phyloP scores from a whole-genome alignment of 331 rosid species.

The Quercus phellos region DNA sequence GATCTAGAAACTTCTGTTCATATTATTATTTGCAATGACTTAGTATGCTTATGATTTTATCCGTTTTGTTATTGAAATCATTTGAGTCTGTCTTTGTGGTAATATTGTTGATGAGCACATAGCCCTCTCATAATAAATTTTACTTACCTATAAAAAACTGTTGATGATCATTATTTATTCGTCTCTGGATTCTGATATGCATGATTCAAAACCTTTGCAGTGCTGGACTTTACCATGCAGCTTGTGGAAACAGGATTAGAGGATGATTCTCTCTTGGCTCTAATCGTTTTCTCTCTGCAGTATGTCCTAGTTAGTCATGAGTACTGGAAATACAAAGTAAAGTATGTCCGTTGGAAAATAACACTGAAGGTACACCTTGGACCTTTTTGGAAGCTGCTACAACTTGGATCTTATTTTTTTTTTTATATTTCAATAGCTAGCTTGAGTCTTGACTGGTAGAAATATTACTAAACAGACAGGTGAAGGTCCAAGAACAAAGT shows the following conservation, averaged over 20 bases:
- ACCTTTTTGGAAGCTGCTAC: constrained; percentile 12
- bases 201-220: constrained; percentile 50
- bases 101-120: background rate
- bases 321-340: constrained; percentile 77
- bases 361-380: constrained; percentile 66
- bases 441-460: background rate
- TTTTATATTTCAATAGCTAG: background rate
- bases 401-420: constrained; percentile 2
- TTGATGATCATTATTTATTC: background rate
- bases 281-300: constrained; percentile 76
- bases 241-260: constrained; percentile 80
- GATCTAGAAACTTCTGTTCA: no score
- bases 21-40: no score
- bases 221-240: constrained; percentile 78
- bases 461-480: background rate
- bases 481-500: background rate
- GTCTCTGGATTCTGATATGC: constrained; percentile 22
- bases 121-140: no score
- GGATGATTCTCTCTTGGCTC: constrained; percentile 69
- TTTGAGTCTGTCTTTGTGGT: background rate
- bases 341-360: constrained; percentile 75
- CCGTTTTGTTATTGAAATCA: background rate
- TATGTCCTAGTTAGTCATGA: constrained; percentile 81
- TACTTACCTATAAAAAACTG: background rate
- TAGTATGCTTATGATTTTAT: no score